phyloP scores from a whole-genome alignment of 148 eudicot species.

The Rhododendron henanense region DNA sequence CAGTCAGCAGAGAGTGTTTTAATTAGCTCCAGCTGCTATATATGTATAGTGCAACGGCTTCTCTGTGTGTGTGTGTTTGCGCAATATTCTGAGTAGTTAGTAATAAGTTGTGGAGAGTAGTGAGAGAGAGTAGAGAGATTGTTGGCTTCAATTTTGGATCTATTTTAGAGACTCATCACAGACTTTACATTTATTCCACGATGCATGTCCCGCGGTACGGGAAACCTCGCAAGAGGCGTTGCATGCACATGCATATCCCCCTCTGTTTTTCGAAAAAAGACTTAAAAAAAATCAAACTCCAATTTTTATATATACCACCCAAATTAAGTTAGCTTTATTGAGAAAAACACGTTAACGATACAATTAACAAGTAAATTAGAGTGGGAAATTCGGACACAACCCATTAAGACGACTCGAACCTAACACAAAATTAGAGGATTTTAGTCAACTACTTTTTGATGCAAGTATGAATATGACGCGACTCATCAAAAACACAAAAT shows the following conservation, averaged over 20 bases:
- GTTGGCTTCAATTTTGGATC: slow-evolving; percentile 20
- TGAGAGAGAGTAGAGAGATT: neutral
- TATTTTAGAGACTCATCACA: neutral
- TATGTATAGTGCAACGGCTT: no score
- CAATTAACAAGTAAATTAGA: neutral
- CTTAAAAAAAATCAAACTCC: no score
- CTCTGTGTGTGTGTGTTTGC: neutral
- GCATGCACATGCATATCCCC: neutral
- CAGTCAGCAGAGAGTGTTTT: neutral
- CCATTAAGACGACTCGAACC: no score
- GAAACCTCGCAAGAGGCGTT: neutral
- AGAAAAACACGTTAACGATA: neutral
- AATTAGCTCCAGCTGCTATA: no score
- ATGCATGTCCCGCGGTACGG: neutral
- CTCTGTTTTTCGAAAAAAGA: no score
- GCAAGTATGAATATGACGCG: no score
- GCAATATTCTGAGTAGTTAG: neutral
- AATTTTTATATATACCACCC: neutral
- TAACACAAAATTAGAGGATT: no score
- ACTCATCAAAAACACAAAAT: no score
- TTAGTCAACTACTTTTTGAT: no score
- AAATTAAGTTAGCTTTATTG: neutral
- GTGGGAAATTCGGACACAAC: neutral
- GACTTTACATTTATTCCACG: neutral
- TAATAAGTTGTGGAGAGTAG: neutral